Percentiles rank a stretch among this genome's conserved stretches.
These are phyloP conservation scores for Saturnispora diversa DNA, from an alignment of 805 yeast species.

Conservation along the genomic window DNA sequence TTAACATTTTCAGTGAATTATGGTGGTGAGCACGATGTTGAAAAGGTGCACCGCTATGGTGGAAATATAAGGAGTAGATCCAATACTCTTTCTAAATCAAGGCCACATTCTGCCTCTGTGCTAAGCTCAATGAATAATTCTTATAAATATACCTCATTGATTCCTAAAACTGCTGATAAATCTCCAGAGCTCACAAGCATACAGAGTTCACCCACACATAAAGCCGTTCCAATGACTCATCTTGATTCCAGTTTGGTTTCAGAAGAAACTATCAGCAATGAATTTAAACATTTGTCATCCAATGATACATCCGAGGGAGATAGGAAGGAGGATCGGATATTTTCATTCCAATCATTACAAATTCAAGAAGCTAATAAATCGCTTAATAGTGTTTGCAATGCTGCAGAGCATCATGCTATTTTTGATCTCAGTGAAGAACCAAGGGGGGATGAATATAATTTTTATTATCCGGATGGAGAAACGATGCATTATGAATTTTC, in stretches of 20 bases:
- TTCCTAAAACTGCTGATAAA: neutral
- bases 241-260: too few relatives aligned
- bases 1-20: slow-evolving; percentile 8
- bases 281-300: neutral
- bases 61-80: slow-evolving; percentile 6
- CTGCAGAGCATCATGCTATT: neutral
- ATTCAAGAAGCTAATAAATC: slow-evolving; percentile 2
- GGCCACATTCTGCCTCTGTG: neutral
- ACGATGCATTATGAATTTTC: slow-evolving; percentile 13
- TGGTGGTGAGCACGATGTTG: slow-evolving; percentile 1
- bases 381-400: neutral
- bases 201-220: too few relatives aligned
- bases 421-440: neutral
- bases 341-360: slow-evolving; percentile 4
- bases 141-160: slow-evolving; percentile 5
- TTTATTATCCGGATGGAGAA: slow-evolving; percentile 18
- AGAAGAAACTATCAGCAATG: neutral
- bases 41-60: slow-evolving; percentile 7
- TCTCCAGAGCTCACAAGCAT: too few relatives aligned
- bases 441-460: slow-evolving; percentile 6
- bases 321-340: neutral
- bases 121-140: too few relatives aligned
- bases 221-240: too few relatives aligned
- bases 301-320: too few relatives aligned
- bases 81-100: neutral